Conservation (phyloP, 2,329 filamentous ascomycete genomes). For the Chrysoporthe cubensis region DNA sequence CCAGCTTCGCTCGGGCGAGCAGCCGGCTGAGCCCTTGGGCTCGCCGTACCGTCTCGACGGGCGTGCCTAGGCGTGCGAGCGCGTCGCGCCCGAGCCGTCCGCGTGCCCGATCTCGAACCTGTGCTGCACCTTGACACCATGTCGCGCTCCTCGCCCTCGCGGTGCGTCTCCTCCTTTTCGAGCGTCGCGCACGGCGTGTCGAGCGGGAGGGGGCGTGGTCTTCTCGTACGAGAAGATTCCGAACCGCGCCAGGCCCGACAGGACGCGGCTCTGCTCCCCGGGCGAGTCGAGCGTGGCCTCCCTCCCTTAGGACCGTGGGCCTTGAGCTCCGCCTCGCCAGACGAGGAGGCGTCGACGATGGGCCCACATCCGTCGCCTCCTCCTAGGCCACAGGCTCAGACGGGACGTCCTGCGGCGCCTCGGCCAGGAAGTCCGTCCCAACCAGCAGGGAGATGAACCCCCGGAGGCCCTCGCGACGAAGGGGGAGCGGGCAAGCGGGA, state of each 20-base stretch:
- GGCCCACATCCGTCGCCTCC: constrained; percentile 73
- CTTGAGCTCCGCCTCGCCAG: constrained; percentile 69
- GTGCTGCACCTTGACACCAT: constrained; percentile 73
- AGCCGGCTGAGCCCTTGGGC: constrained; percentile 72
- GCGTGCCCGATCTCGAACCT: constrained; percentile 83
- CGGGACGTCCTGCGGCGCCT: constrained; percentile 67
- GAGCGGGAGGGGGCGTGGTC: no score
- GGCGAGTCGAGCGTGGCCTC: constrained; percentile 68
- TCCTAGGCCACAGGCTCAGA: constrained; percentile 76
- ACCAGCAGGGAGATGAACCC: constrained; percentile 75
- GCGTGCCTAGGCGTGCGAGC: constrained; percentile 67
- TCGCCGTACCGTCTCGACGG: constrained; percentile 76
- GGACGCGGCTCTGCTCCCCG: constrained; percentile 71
- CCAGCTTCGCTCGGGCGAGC: constrained; percentile 72
- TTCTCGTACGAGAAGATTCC: constrained; percentile 58
- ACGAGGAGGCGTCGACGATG: constrained; percentile 69
- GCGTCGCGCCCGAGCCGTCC: constrained; percentile 76
- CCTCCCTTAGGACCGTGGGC: constrained; percentile 69
- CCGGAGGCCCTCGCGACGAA: constrained; percentile 15
- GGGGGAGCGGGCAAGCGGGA: background rate
- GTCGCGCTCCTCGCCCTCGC: constrained; percentile 80
- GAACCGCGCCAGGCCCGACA: constrained; percentile 73
- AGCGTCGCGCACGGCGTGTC: no score
- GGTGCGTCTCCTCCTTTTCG: constrained; percentile 76
- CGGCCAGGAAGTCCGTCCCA: constrained; percentile 84